Evolutionary conservation across 192 early-diverging fungal genomes (phyloP), one percentile per base, ranked within the genome.

Genomic region (Entomortierella beljakovae): DNA sequence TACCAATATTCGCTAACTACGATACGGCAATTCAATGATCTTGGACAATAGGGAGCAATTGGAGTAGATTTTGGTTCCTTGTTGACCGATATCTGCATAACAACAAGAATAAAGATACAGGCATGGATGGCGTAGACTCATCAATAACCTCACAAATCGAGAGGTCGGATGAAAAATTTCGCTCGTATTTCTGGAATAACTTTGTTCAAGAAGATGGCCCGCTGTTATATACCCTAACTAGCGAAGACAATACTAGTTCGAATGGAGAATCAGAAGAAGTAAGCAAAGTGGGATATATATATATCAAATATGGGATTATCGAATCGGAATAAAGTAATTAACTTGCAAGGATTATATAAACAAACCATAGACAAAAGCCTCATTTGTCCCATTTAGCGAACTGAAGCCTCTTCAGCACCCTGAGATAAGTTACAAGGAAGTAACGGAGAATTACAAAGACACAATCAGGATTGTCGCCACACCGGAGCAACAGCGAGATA

Each of bases 401-500:
- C 32, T 72, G 34, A 31, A 15, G 25, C 1, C 42, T 6, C 28
- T 81, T 6, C 28, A 32, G 1, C 40, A 55, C 1, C 18, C 52
- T 8, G 66, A 68, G 23, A 38, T 71, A 2, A 11, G 55, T 0
- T 81, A 80, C 22, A n/a, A 43, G 20, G 2, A 54, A 0, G 57
- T 81, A 23, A 29, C 51, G 8, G 42, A 35, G 1, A 54, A 80
- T 6, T 57, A 72, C 50, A 51, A 82, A 73, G 80, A 67, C 20
- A 23, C 64, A 54, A 58, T 83, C 79, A 35, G 83, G 66, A 76
- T 85, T 57, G 66, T 80, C 29, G 79, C 80, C 32, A 70, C 48
- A 7, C 10, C 57, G 22, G 68, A 80, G 31, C 51, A 42, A 9
- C 73, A 70, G 43, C 77, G 81, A 18, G 13, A 37, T 4, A 70